Percentiles rank a stretch among this genome's conserved stretches.
These are phyloP conservation scores for Magnaporthales sp. DNA, from an alignment of 2,329 filamentous ascomycete species.

Conservation along the genomic window DNA sequence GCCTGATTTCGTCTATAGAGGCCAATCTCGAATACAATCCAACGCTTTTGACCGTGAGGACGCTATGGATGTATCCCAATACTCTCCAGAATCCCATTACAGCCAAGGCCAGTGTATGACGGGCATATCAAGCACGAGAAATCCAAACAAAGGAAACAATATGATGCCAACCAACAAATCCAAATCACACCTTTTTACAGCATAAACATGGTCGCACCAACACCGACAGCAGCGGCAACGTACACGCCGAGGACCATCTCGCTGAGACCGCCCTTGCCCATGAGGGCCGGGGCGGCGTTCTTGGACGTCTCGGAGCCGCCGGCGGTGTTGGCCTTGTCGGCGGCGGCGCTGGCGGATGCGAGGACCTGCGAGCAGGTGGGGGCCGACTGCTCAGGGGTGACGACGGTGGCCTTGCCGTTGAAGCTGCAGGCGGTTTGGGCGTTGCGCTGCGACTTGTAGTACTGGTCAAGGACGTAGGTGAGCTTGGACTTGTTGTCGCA, in stretches of 20 bases:
- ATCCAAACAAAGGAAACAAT: neutral
- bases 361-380: conserved; percentile 51
- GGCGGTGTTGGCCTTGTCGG: conserved; percentile 36
- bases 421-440: conserved; percentile 60
- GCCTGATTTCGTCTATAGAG: neutral
- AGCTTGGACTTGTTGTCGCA: conserved; percentile 65
- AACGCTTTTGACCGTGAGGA: neutral
- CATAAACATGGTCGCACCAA: conserved; percentile 44
- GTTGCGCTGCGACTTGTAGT: conserved; percentile 53
- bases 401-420: conserved; percentile 52
- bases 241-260: conserved; percentile 41
- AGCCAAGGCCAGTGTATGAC: neutral
- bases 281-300: conserved; percentile 29
- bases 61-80: neutral
- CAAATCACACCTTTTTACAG: conserved; percentile 30
- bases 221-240: conserved; percentile 39
- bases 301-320: conserved; percentile 27
- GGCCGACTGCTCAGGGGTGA: conserved; percentile 35
- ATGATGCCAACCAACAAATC: neutral
- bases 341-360: conserved; percentile 51
- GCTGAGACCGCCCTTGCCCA: conserved; percentile 33
- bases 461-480: conserved; percentile 63
- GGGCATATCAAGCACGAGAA: neutral
- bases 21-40: neutral
- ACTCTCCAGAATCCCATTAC: neutral